A percentile compares a stretch with the other conserved stretches of the same genome.
These are phyloP conservation scores for Erythrobasidium hasegawianum DNA, from an alignment of 1,284 basidiomycete genomes.

Conservation along the genomic window DNA sequence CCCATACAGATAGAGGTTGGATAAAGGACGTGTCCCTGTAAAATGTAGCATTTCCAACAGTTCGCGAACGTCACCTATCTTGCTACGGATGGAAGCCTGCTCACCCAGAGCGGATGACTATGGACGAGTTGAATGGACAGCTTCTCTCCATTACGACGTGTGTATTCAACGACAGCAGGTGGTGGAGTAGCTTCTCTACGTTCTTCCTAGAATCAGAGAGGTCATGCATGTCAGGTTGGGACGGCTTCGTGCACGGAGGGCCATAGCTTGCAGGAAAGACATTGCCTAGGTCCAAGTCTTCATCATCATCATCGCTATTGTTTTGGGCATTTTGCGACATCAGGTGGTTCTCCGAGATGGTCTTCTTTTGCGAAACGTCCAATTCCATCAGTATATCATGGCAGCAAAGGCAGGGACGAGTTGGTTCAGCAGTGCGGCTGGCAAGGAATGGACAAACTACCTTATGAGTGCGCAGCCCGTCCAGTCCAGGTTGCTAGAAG, in stretches of 20 bases:
- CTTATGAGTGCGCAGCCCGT: conserved; percentile 30
- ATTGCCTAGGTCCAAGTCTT: conserved; percentile 49
- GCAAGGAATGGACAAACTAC: conserved; percentile 32
- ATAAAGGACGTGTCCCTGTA: conserved; percentile 44
- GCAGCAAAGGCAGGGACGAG: conserved; percentile 30
- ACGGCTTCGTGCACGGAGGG: no score
- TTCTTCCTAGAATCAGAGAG: conserved; percentile 36
- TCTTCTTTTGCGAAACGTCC: background rate
- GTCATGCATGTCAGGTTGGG: background rate
- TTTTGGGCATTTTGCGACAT: conserved; percentile 5
- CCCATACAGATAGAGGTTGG: conserved; percentile 50
- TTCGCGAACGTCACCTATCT: no score
- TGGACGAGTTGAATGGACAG: conserved; percentile 42
- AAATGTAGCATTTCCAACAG: no score
- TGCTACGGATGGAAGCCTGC: background rate
- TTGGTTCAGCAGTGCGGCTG: conserved; percentile 21
- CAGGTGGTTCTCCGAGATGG: no score
- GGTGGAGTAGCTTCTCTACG: conserved; percentile 40
- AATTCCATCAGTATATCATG: conserved; percentile 17
- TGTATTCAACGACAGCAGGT: conserved; percentile 38
- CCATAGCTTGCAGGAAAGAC: conserved; percentile 51
- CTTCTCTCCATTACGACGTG: background rate
- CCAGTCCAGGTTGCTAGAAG: background rate
- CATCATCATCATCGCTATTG: conserved; percentile 44
- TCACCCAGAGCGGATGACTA: conserved; percentile 44